These are phyloP conservation scores for Phytopythium vexans DNA, from an alignment of 352 stramenopile genomes.

Conservation along the genomic window DNA sequence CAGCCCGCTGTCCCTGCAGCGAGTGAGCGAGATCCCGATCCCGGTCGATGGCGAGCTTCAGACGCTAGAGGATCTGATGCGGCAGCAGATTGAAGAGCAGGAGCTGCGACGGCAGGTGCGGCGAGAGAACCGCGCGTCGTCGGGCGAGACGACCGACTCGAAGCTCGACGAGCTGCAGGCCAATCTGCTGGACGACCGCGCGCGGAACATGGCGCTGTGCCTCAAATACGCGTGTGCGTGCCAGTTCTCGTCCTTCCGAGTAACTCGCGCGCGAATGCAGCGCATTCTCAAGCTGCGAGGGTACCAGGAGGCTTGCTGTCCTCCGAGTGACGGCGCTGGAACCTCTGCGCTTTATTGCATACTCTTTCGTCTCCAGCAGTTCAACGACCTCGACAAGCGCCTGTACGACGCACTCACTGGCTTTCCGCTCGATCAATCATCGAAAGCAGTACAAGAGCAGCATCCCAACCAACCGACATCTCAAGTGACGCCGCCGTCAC, in stretches of 20 bases:
- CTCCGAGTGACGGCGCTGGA: constrained; percentile 17
- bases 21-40: neutral
- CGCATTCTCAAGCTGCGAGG: constrained; percentile 55
- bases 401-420: constrained; percentile 56
- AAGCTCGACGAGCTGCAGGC: constrained; percentile 55
- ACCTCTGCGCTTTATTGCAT: constrained; percentile 65
- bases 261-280: constrained; percentile 56
- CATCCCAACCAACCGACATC: neutral
- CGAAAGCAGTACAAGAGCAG: too few relatives aligned
- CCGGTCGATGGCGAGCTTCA: neutral
- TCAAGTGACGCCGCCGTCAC: neutral
- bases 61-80: neutral
- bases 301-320: constrained; percentile 42
- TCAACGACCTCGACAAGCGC: constrained; percentile 69
- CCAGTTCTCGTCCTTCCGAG: constrained; percentile 55
- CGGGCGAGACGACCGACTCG: constrained; percentile 10
- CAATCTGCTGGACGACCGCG: constrained; percentile 69
- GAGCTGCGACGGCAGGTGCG: constrained; percentile 6
- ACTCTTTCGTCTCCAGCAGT: constrained; percentile 58
- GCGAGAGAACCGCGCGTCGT: constrained; percentile 11
- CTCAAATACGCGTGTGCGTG: constrained; percentile 66
- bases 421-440: constrained; percentile 8
- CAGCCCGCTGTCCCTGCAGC: neutral
- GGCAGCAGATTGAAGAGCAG: constrained; percentile 1
- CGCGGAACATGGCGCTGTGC: constrained; percentile 67